Percentiles rank a stretch among this genome's conserved stretches.
These are phyloP conservation scores for Aspergillus bombycis DNA, from an alignment of 2,329 filamentous ascomycete species.

Conservation along the genomic window DNA sequence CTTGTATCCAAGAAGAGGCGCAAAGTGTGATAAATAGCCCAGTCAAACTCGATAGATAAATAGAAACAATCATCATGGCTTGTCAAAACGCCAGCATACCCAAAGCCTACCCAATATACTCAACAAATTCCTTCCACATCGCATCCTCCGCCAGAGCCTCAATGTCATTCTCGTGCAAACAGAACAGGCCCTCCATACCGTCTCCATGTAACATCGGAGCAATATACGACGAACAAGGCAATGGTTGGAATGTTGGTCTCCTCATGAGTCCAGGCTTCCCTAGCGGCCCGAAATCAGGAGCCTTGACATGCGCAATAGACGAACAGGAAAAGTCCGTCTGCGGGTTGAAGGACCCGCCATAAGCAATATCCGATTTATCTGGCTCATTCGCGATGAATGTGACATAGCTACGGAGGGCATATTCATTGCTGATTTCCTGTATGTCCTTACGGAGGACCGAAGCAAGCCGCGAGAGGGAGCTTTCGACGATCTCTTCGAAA, in stretches of 20 bases:
- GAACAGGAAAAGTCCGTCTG: constrained; percentile 18
- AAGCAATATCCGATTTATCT: constrained; percentile 21
- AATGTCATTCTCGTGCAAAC: constrained; percentile 18
- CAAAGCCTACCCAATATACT: constrained; percentile 10
- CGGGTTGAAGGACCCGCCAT: constrained; percentile 19
- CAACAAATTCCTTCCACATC: constrained; percentile 13
- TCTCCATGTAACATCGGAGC: constrained; percentile 9
- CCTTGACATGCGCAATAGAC: constrained; percentile 18
- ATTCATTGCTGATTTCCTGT: constrained; percentile 5
- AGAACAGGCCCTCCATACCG: constrained; percentile 19
- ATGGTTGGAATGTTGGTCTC: constrained; percentile 13
- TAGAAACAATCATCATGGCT: too few relatives aligned
- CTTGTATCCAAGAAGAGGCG: too few relatives aligned
- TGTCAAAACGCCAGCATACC: too few relatives aligned
- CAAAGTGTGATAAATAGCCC: too few relatives aligned
- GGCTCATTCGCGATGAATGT: constrained; percentile 18
- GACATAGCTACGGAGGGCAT: constrained; percentile 20
- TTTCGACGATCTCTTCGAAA: not conserved
- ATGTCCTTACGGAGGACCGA: constrained; percentile 4
- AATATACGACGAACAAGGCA: constrained; percentile 20
- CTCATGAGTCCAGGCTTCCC: constrained; percentile 13
- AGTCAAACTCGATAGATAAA: too few relatives aligned
- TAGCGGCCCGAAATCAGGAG: constrained; percentile 16
- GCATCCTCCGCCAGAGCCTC: constrained; percentile 10
- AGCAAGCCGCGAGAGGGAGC: constrained; percentile 7